Conservation (phyloP, 2,329 filamentous ascomycete genomes). For the Colletotrichum limetticola region DNA sequence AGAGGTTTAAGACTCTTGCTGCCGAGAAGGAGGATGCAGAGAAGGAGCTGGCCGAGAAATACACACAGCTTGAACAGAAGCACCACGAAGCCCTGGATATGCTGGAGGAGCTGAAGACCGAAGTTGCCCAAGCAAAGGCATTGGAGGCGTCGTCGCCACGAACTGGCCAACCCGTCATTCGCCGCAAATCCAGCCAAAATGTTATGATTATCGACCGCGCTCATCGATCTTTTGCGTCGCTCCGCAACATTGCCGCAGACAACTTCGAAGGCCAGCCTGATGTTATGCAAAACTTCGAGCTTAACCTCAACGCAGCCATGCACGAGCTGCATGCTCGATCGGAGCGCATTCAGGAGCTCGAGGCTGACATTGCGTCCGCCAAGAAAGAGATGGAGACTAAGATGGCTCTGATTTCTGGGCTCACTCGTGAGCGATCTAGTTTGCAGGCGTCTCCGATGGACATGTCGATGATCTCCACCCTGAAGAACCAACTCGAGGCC, state of each 20-base stretch:
- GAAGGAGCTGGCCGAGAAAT: conserved; percentile 78
- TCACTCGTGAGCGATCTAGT: conserved; percentile 92
- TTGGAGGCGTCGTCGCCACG: conserved; percentile 68
- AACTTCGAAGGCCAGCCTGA: conserved; percentile 87
- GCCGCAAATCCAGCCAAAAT: conserved; percentile 92
- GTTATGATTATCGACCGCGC: conserved; percentile 89
- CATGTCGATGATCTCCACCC: conserved; percentile 86
- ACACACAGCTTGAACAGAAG: conserved; percentile 83
- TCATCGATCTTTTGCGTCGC: conserved; percentile 88
- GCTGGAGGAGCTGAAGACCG: conserved; percentile 90
- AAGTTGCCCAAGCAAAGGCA: conserved; percentile 81
- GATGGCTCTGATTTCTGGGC: conserved; percentile 92
- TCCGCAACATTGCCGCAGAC: conserved; percentile 88
- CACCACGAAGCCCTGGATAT: conserved; percentile 86
- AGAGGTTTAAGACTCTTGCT: conserved; percentile 76
- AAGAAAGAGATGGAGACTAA: conserved; percentile 98
- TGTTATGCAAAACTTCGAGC: conserved; percentile 89
- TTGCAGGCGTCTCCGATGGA: conserved; percentile 87
- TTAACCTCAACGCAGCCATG: conserved; percentile 91
- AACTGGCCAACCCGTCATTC: conserved; percentile 80
- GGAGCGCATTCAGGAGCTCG: conserved; percentile 89
- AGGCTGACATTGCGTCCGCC: conserved; percentile 82
- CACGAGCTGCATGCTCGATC: conserved; percentile 89
- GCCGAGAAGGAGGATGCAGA: conserved; percentile 82
- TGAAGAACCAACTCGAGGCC: conserved; percentile 88